Evolutionary conservation across 768 basidiomycete genomes (phyloP).

Genomic region (Termitomyces titanicus): DNA sequence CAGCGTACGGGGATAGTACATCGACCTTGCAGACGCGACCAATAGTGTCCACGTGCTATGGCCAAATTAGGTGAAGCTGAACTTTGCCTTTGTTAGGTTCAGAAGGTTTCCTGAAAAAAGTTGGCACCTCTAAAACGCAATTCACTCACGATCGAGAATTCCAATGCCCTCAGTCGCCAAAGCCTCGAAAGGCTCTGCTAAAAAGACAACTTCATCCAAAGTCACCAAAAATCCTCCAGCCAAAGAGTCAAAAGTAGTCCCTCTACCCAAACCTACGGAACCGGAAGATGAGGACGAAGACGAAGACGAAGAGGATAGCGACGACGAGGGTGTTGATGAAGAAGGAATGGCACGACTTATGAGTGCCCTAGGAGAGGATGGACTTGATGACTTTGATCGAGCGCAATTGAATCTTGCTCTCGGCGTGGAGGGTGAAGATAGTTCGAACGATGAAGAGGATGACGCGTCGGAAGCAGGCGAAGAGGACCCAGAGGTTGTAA

Average conservation of each 20-base stretch:
- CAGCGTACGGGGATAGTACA: no score
- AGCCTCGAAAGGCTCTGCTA: slow-evolving; percentile 2
- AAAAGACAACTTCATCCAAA: slow-evolving; percentile 2
- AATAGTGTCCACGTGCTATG: no score
- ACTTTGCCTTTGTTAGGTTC: slow-evolving; percentile 12
- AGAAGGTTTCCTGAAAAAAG: slow-evolving; percentile 14
- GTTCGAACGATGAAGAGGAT: slow-evolving; percentile 14
- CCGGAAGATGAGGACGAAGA: slow-evolving; percentile 14
- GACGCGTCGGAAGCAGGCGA: slow-evolving; percentile 32
- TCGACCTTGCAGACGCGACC: no score
- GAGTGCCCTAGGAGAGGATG: slow-evolving; percentile 60
- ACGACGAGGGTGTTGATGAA: slow-evolving; percentile 49
- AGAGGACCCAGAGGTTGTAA: slow-evolving; percentile 27
- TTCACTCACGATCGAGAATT: slow-evolving; percentile 1
- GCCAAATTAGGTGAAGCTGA: background rate
- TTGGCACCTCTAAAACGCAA: background rate
- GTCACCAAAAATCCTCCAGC: background rate
- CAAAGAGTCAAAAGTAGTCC: slow-evolving; percentile 4
- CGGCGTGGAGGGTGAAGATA: slow-evolving; percentile 21
- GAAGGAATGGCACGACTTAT: slow-evolving; percentile 56
- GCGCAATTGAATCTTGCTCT: slow-evolving; percentile 46
- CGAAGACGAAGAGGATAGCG: slow-evolving; percentile 17
- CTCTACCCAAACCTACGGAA: slow-evolving; percentile 5
- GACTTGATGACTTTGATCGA: slow-evolving; percentile 60
- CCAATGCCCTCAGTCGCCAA: slow-evolving; percentile 10